Evolutionary conservation across 768 basidiomycete species (phyloP), one percentile per base, ranked within the genome.

Genomic region (Suillus variegatus): DNA sequence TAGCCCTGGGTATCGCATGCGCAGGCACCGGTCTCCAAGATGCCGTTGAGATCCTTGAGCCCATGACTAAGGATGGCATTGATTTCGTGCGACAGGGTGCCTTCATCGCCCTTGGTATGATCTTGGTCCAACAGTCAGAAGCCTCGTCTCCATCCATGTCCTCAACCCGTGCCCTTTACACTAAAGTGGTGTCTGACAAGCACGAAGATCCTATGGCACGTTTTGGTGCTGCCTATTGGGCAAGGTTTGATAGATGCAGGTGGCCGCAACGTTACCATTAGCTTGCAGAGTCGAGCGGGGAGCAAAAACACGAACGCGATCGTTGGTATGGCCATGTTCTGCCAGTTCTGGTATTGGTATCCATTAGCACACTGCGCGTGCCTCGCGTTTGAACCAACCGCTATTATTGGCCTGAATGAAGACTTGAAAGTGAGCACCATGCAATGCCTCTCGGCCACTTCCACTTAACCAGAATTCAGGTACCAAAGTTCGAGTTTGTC

Each of bases 341-440:
- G 93, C 72, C 97, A 99, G 77, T 99, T 99, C 80, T 99, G 97
- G 97, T 99, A 99, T 76, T 99, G 97, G 97, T 99, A 96, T 79
- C 97, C 97, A 41, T 82, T 99, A 35, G 95, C 95, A 16, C 96
- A 98, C 73, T 95, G 92, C 67, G 91, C 93, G 18, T 92, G 91
- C 71, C 80, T 99, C 68, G 91, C 96, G 2, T 98, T 99, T 77
- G 91, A 94, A 64, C 96, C 97, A 4, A 99, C 97, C 16, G 95
- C 91, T 10, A 90, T 99, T 64, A 95, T 99, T 71, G 97, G 94
- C 38, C 78, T 99, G 65, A 91, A 94, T 71, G 89, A 85, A 66
- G 87, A 95, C 67, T 80, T 99, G 60, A 91, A 93, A 84, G 93
- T 63, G 46, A 28, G 35, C 5, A 3, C 6, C 20, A 60, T 43